Conservation (phyloP, 225 moss, liverwort and hornwort genomes). For the Anthoceros angustus region DNA sequence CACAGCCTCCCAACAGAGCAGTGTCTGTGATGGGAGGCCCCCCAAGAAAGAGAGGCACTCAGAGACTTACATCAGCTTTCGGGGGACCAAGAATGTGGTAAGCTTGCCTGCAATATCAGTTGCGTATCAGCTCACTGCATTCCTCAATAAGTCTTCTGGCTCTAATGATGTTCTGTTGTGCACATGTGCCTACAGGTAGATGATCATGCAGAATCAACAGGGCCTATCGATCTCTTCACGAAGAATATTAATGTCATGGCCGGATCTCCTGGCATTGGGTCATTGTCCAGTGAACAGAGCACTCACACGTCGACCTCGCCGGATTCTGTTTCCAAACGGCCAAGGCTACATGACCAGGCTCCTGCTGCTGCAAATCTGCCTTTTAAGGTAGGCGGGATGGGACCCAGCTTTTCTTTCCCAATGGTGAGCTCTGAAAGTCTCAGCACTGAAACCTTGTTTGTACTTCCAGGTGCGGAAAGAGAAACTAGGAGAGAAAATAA, state of each 20-base stretch:
- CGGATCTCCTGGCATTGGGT: background rate
- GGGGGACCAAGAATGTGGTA: background rate
- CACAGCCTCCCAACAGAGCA: slow-evolving; percentile 3
- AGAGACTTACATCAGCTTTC: background rate
- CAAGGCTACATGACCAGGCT: background rate
- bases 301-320: background rate
- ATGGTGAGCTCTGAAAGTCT: background rate
- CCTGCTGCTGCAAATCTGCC: background rate
- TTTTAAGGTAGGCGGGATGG: background rate
- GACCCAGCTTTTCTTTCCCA: too few relatives aligned
- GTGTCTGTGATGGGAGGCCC: slow-evolving; percentile 3
- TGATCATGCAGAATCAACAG: slow-evolving; percentile 3
- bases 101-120: background rate
- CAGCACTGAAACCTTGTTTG: background rate
- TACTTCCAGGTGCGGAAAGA: slow-evolving; percentile 34
- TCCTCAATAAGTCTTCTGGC: too few relatives aligned
- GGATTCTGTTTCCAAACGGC: background rate
- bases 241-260: background rate
- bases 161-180: background rate
- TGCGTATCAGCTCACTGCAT: too few relatives aligned
- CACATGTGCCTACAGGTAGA: background rate
- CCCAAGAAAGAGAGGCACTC: background rate
- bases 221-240: background rate
- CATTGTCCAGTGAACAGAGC: background rate
- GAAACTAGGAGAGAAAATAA: slow-evolving; percentile 35